Conservation (phyloP, 768 basidiomycete species). For the Tremella yokohamensis region DNA sequence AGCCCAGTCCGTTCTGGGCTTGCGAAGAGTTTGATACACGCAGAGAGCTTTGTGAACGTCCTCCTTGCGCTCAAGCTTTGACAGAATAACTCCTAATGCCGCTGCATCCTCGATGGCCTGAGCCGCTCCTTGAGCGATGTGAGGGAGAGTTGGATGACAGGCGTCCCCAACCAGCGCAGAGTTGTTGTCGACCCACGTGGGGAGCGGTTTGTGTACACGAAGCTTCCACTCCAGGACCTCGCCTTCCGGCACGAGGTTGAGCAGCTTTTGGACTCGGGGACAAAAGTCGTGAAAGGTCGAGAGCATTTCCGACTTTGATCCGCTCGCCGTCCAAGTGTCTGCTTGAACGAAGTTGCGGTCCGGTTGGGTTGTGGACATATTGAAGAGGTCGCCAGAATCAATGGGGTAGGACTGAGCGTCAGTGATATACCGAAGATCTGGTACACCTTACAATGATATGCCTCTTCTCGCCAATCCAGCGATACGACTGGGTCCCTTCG, state of each 20-base stretch:
- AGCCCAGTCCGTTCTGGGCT: neutral
- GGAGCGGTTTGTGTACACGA: constrained; percentile 51
- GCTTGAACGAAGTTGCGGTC: constrained; percentile 51
- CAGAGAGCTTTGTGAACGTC: neutral
- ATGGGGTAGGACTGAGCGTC: constrained; percentile 51
- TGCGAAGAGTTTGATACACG: neutral
- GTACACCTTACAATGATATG: constrained; percentile 48
- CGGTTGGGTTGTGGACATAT: constrained; percentile 53
- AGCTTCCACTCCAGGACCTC: constrained; percentile 55
- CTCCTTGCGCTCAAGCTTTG: neutral
- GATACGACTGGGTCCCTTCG: constrained; percentile 43
- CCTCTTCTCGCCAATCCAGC: constrained; percentile 53
- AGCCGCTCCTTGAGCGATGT: neutral
- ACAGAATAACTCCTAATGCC: neutral
- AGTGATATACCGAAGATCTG: neutral
- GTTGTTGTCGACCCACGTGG: constrained; percentile 52
- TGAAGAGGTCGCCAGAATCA: constrained; percentile 50
- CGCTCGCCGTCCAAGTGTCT: constrained; percentile 49
- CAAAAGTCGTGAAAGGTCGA: constrained; percentile 51
- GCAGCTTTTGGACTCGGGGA: constrained; percentile 50
- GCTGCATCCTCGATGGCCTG: constrained; percentile 1
- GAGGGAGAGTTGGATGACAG: constrained; percentile 43
- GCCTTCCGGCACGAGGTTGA: constrained; percentile 49
- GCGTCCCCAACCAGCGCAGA: constrained; percentile 52
- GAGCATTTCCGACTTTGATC: constrained; percentile 51